Evolutionary conservation across 2,329 filamentous ascomycete species (phyloP), one percentile per base, ranked within the genome.

Genomic region (Apiospora kogelbergensis): DNA sequence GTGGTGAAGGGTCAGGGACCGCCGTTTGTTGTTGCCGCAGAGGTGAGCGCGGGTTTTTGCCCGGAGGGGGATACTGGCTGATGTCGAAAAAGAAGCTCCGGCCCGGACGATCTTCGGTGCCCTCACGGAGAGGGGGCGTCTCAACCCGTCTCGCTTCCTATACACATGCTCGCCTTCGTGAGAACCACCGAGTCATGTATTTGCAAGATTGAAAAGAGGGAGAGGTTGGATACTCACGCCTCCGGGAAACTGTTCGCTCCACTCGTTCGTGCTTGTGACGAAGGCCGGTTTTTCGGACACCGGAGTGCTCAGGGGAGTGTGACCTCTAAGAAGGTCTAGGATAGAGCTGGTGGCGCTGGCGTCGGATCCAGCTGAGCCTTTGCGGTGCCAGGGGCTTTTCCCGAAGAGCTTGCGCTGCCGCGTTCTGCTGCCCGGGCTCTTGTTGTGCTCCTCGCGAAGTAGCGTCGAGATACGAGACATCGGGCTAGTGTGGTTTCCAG

Each of bases 131-230:
- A 0, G 83, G 83, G 1, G 85, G 85, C 2, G 84, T 86, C 65
- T 79, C 80, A 15, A 87, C 75, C 5, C 84, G 80, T n/a, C 76
- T 80, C 6, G 85, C 85, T 77, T 87, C 84, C 85, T 86, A 65
- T 24, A 60, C 30, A 42, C 1, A 20, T 37, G n/a, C 17, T 13
- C 26, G 9, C 9, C 30, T 40, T 41, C 5, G 37, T 20, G 22
- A 44, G 30, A 22, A 33, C 33, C 33, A 33, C 33, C 33, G 4
- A 33, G 33, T 7, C 33, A 33, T 33, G 33, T 33, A 3, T 33
- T 33, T 7, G 4, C 33, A 33, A 33, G 33, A 33, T 33, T 7
- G 7, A 33, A 33, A 33, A 7, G 33, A 5, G 9, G 2, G 11
- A 13, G 5, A 15, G 13, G 40, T 13, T 13, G 10, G 24, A 15